Evolutionary conservation across 2,329 filamentous ascomycete species (phyloP).

Genomic region (Colletotrichum truncatum): DNA sequence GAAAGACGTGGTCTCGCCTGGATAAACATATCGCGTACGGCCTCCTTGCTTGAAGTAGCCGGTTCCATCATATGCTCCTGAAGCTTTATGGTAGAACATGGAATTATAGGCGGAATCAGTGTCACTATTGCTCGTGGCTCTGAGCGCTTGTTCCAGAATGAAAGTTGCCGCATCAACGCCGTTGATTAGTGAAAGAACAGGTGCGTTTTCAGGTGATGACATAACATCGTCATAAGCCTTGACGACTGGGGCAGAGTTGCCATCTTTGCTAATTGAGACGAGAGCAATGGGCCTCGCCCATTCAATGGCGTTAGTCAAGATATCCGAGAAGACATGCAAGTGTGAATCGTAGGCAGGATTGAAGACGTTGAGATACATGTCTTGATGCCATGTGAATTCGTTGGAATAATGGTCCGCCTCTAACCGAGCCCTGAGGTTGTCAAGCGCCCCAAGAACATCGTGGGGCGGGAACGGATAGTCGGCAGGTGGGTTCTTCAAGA

Average conservation of each 20-base stretch:
- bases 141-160: constrained; percentile 31
- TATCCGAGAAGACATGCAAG: constrained; percentile 49
- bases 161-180: constrained; percentile 35
- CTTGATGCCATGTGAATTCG: constrained; percentile 51
- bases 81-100: constrained; percentile 44
- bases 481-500: constrained; percentile 58
- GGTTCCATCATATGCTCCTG: constrained; percentile 15
- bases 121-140: constrained; percentile 34
- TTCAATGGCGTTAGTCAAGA: constrained; percentile 45
- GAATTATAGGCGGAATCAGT: constrained; percentile 45
- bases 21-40: constrained; percentile 37
- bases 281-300: constrained; percentile 48
- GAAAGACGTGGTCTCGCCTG: constrained; percentile 42
- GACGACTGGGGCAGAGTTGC: constrained; percentile 50
- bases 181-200: constrained; percentile 36
- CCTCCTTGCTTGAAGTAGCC: constrained; percentile 42
- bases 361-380: constrained; percentile 46
- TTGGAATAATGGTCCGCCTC: constrained; percentile 43
- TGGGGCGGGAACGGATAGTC: constrained; percentile 56
- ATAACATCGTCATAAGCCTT: constrained; percentile 52
- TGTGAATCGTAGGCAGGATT: constrained; percentile 50
- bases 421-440: constrained; percentile 41
- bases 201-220: constrained; percentile 34
- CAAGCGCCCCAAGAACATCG: constrained; percentile 47
- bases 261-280: constrained; percentile 46